A percentile compares a stretch with the other conserved stretches of the same genome.
Conservation (phyloP, 108 stramenopile genomes). For the Bacterosira constricta region DNA sequence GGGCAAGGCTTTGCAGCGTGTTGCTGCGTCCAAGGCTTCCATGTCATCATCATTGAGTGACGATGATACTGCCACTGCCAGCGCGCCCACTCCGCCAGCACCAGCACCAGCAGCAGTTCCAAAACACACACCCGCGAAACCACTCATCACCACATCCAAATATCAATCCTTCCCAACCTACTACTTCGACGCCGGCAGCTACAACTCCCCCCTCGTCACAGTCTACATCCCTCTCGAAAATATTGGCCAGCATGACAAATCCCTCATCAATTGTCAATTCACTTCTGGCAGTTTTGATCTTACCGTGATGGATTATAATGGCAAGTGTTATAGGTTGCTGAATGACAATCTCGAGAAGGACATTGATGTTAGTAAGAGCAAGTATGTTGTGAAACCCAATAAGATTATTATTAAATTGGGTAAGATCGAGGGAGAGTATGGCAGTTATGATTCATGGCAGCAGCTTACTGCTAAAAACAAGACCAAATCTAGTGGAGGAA, state of each 20-base stretch:
- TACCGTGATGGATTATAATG: slow-evolving; percentile 72
- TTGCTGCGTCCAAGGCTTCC: slow-evolving; percentile 19
- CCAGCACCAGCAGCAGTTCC: slow-evolving; percentile 3
- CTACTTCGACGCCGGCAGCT: slow-evolving; percentile 80
- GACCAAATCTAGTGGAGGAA: slow-evolving; percentile 38
- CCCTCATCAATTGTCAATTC: slow-evolving; percentile 70
- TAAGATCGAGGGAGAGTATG: slow-evolving; percentile 89
- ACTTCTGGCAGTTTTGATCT: slow-evolving; percentile 71
- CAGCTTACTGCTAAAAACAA: slow-evolving; percentile 87
- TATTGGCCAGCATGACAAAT: slow-evolving; percentile 61
- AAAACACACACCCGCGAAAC: slow-evolving; percentile 18
- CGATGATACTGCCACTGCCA: no score
- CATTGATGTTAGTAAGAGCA: slow-evolving; percentile 82
- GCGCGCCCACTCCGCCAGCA: background rate
- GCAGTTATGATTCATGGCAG: slow-evolving; percentile 85
- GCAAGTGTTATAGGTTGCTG: slow-evolving; percentile 89
- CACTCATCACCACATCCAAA: slow-evolving; percentile 25
- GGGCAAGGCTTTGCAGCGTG: slow-evolving; percentile 60
- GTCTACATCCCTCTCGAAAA: slow-evolving; percentile 68
- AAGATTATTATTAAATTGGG: slow-evolving; percentile 90
- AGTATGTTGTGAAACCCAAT: slow-evolving; percentile 87
- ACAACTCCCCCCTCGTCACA: slow-evolving; percentile 74
- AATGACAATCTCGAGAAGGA: slow-evolving; percentile 94
- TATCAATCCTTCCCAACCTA: slow-evolving; percentile 69
- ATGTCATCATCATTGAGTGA: no score